Evolutionary conservation across 2,329 filamentous ascomycete species (phyloP).

Genomic region (Nemania sp.): DNA sequence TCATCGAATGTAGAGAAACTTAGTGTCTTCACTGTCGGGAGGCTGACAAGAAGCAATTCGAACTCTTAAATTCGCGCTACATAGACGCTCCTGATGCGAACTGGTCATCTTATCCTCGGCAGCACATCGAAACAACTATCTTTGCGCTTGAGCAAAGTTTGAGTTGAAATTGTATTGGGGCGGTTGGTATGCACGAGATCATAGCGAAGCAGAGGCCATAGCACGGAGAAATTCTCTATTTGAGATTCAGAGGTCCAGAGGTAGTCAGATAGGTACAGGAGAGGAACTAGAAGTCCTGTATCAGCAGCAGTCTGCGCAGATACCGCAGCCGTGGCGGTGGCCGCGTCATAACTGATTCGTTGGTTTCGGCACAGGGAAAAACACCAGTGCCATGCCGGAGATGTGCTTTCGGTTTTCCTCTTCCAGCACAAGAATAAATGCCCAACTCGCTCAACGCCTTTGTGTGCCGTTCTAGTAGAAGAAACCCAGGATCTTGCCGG

Average conservation of each 20-base stretch:
- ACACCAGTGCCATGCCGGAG: conserved; percentile 14
- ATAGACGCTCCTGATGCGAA: no score
- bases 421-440: conserved; percentile 13
- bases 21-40: no score
- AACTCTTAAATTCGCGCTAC: no score
- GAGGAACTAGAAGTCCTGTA: conserved; percentile 8
- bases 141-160: no score
- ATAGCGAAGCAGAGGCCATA: no score
- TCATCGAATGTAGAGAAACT: no score
- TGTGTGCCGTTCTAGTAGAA: conserved; percentile 16
- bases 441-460: conserved; percentile 17
- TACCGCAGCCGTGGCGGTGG: background rate
- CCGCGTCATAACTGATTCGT: conserved; percentile 13
- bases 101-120: no score
- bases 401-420: conserved; percentile 8
- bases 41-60: no score
- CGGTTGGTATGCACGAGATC: no score
- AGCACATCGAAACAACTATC: no score
- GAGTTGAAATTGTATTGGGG: no score
- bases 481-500: conserved; percentile 21
- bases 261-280: conserved; percentile 15
- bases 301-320: background rate
- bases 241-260: conserved; percentile 13
- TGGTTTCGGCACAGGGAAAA: conserved; percentile 11
- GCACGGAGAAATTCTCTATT: conserved; percentile 14